A percentile compares a stretch with the other conserved stretches of the same genome.
These are phyloP conservation scores for Lyophyllum atratum DNA, from an alignment of 768 basidiomycete species.

Conservation along the genomic window DNA sequence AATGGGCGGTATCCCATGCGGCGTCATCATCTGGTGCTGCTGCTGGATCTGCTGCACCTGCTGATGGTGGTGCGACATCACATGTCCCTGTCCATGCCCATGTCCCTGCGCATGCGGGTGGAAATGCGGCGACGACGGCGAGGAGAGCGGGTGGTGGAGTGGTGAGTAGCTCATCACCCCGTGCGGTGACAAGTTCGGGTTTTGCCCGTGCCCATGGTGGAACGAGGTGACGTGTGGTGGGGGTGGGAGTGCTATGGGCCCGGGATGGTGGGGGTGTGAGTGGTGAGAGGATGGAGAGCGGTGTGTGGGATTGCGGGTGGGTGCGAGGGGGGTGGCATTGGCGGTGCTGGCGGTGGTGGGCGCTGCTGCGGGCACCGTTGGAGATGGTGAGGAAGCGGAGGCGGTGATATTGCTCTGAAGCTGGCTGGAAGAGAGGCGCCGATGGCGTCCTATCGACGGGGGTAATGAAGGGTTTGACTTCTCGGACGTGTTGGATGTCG, in stretches of 20 bases:
- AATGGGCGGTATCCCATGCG: constrained; percentile 86
- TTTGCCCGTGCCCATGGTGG: constrained; percentile 6
- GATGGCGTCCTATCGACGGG: background rate
- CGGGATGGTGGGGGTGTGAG: constrained; percentile 55
- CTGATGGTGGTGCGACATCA: constrained; percentile 14
- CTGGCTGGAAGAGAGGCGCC: constrained; percentile 2
- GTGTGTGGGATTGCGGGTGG: constrained; percentile 12
- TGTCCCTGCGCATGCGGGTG: constrained; percentile 44
- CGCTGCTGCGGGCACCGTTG: constrained; percentile 43
- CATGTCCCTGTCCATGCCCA: too few species aligned
- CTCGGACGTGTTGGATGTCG: constrained; percentile 12
- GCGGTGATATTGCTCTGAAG: background rate
- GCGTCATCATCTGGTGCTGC: constrained; percentile 49
- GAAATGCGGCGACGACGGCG: constrained; percentile 40
- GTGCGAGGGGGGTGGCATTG: background rate
- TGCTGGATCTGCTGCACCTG: constrained; percentile 38
- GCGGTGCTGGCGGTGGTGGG: constrained; percentile 16
- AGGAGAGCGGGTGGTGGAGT: constrained; percentile 27
- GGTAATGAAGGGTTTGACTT: constrained; percentile 8
- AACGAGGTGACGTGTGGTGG: constrained; percentile 47
- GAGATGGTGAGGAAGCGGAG: constrained; percentile 20
- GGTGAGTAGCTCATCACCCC: constrained; percentile 27
- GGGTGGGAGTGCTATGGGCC: constrained; percentile 69
- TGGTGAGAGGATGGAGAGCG: constrained; percentile 13
- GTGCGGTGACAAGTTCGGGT: constrained; percentile 25